Conservation (phyloP, 192 early-diverging fungal species). For the Gaertneriomyces sp. region DNA sequence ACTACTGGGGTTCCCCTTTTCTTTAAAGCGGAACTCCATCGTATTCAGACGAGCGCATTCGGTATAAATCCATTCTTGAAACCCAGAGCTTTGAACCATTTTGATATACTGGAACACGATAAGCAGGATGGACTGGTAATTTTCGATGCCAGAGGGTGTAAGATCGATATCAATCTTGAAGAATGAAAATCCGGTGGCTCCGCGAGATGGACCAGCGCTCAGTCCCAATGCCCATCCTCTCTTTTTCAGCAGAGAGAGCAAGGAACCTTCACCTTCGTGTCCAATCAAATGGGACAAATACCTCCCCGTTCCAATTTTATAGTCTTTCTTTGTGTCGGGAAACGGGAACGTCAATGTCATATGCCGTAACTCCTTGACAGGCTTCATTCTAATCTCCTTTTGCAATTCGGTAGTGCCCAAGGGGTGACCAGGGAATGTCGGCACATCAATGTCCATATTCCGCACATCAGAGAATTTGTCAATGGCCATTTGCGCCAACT, state of each 20-base stretch:
- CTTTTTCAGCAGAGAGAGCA: slow-evolving; percentile 79
- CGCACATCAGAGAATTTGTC: slow-evolving; percentile 72
- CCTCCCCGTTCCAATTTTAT: slow-evolving; percentile 50
- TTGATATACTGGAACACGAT: slow-evolving; percentile 86
- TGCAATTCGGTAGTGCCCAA: slow-evolving; percentile 67
- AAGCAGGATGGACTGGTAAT: slow-evolving; percentile 76
- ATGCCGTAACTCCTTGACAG: slow-evolving; percentile 74
- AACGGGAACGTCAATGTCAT: slow-evolving; percentile 83
- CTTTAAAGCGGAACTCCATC: slow-evolving; percentile 46
- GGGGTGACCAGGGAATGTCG: slow-evolving; percentile 70
- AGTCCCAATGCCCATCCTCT: slow-evolving; percentile 86
- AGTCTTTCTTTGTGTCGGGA: slow-evolving; percentile 65
- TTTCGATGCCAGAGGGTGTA: slow-evolving; percentile 51
- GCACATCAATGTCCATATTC: slow-evolving; percentile 69
- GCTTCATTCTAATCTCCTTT: slow-evolving; percentile 50
- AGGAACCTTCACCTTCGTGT: slow-evolving; percentile 84
- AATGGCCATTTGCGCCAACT: slow-evolving; percentile 79
- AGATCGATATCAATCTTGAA: slow-evolving; percentile 81
- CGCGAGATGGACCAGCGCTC: slow-evolving; percentile 59
- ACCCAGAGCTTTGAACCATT: slow-evolving; percentile 67
- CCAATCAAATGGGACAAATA: slow-evolving; percentile 90
- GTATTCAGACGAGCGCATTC: slow-evolving; percentile 53
- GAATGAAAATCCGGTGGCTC: slow-evolving; percentile 71
- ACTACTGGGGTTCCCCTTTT: slow-evolving; percentile 56
- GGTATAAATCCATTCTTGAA: slow-evolving; percentile 77